Evolutionary conservation across 352 stramenopile species (phyloP).

Genomic region (Pythium vanterpoolii): DNA sequence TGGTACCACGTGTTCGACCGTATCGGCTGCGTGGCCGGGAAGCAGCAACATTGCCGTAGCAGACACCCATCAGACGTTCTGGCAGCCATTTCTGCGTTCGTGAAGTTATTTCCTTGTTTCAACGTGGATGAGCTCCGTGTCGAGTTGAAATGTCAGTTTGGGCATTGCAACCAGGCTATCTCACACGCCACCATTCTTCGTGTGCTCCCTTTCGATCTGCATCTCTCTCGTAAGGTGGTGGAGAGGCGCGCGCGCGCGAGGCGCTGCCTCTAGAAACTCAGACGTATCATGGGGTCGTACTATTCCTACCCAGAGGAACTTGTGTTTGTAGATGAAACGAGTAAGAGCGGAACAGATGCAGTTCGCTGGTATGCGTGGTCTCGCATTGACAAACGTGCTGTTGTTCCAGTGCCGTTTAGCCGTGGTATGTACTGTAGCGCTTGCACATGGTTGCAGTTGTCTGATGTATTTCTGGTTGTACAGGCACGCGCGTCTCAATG

Average conservation of each 20-base stretch:
- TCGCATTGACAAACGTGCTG: not conserved
- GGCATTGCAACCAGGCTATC: too few relatives aligned
- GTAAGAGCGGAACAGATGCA: not conserved
- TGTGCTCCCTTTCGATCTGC: too few relatives aligned
- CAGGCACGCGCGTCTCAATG: not conserved
- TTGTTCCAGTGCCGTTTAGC: conserved; percentile 7
- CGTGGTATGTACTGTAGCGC: not conserved
- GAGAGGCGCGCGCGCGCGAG: not conserved
- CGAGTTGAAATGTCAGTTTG: too few relatives aligned
- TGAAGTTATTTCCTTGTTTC: too few relatives aligned
- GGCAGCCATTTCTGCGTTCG: too few relatives aligned
- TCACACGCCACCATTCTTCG: too few relatives aligned
- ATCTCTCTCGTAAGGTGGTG: too few relatives aligned
- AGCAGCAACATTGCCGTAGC: too few relatives aligned
- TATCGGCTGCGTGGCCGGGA: too few relatives aligned
- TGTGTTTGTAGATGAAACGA: conserved; percentile 22
- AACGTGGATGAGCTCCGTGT: too few relatives aligned
- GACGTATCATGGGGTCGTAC: conserved; percentile 6
- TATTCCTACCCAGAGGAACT: conserved; percentile 22
- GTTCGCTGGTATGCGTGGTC: conserved; percentile 17
- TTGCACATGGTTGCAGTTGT: not conserved
- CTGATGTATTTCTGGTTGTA: not conserved
- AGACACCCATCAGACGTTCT: too few relatives aligned
- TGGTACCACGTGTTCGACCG: too few relatives aligned
- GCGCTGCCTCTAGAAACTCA: not conserved